Percentiles rank a stretch among this genome's conserved stretches.
Evolutionary conservation across 495 filamentous ascomycete species (phyloP).

Genomic region (Cryomyces antarcticus): DNA sequence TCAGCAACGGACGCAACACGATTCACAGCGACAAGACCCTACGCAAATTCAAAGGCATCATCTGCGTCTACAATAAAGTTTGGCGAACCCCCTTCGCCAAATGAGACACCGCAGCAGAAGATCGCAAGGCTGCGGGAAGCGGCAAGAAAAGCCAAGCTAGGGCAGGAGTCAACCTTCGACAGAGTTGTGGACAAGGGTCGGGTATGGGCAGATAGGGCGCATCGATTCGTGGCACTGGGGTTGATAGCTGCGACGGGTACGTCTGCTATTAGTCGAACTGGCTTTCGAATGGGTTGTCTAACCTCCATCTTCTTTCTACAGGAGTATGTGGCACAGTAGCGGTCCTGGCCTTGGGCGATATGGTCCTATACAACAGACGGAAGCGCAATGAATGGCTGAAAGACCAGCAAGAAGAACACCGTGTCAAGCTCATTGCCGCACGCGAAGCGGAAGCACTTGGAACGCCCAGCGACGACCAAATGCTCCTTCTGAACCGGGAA

Average conservation of each 20-base stretch:
- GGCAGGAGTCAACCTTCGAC: conserved; percentile 47
- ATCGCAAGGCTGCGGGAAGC: conserved; percentile 70
- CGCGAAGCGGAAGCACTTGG: conserved; percentile 9
- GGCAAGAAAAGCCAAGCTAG: conserved; percentile 45
- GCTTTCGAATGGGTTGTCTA: neutral
- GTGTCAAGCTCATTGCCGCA: conserved; percentile 11
- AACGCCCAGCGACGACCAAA: conserved; percentile 10
- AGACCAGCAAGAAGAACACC: conserved; percentile 12
- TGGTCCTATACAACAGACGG: conserved; percentile 69
- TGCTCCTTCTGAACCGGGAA: conserved; percentile 15
- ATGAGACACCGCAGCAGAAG: conserved; percentile 77
- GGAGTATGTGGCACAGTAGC: conserved; percentile 55
- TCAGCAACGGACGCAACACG: conserved; percentile 84
- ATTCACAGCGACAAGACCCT: conserved; percentile 82
- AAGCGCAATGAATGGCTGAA: conserved; percentile 22
- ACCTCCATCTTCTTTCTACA: conserved; percentile 14
- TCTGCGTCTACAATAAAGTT: conserved; percentile 14
- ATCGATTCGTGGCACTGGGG: conserved; percentile 51
- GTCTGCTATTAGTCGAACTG: conserved; percentile 3
- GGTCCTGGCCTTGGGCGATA: conserved; percentile 62
- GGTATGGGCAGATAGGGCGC: conserved; percentile 61
- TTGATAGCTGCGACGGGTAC: conserved; percentile 68
- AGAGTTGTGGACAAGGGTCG: conserved; percentile 44
- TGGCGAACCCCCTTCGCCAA: conserved; percentile 14
- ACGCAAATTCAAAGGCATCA: conserved; percentile 51